Percentiles rank a stretch among this genome's conserved stretches.
Evolutionary conservation across 768 basidiomycete species (phyloP).

Genomic region (Termitomyces sp.): DNA sequence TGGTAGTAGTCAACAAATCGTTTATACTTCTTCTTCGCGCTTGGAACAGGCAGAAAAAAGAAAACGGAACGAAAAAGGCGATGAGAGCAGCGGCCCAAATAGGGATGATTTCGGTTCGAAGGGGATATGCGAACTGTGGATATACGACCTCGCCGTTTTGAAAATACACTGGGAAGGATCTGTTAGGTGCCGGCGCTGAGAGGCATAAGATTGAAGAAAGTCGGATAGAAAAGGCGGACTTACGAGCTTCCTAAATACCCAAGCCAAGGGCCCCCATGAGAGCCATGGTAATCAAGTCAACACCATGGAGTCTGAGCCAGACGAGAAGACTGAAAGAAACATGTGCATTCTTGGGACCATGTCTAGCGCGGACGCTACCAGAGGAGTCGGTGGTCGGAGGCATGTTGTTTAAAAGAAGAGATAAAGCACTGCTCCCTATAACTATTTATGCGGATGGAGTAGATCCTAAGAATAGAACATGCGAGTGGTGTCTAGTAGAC

Average conservation of each 20-base stretch:
- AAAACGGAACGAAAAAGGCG: conserved; percentile 51
- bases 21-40: conserved; percentile 42
- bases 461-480: conserved; percentile 1
- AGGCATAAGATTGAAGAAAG: neutral
- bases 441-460: neutral
- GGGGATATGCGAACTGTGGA: conserved; percentile 49
- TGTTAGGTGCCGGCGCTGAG: conserved; percentile 38
- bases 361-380: neutral
- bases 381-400: neutral
- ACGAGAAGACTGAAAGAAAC: conserved; percentile 28
- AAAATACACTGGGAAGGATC: conserved; percentile 42
- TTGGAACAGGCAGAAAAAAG: conserved; percentile 55
- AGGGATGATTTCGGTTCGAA: conserved; percentile 50
- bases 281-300: conserved; percentile 54
- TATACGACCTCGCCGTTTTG: conserved; percentile 47
- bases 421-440: neutral
- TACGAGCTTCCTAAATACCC: conserved; percentile 50
- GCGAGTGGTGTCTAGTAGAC: neutral
- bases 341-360: neutral
- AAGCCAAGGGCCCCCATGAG: conserved; percentile 52
- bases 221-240: conserved; percentile 1
- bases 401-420: neutral
- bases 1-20: conserved; percentile 45
- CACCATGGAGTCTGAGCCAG: conserved; percentile 45
- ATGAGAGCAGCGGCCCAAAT: conserved; percentile 52